Base-by-base conservation (phyloP, 1,139 yeast genomes). In the Blastobotrys arbuscula region DNA sequence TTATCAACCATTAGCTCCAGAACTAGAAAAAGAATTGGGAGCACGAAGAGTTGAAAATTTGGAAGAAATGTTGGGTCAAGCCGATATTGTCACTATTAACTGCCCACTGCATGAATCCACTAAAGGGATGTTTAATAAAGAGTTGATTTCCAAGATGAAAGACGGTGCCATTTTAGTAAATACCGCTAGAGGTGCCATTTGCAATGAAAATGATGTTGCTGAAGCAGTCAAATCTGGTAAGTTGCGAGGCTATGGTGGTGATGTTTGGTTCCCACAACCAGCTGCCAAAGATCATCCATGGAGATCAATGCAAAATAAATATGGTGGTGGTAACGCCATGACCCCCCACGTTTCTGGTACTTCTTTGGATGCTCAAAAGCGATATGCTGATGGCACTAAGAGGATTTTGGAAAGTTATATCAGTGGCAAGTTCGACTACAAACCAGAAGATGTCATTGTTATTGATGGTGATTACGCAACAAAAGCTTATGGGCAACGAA, bases 171-270 rank as follows among this genome's bases (percentile, higher is more conserved):
- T 83, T 74, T 72, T 84, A 55, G 88, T 85, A 52, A 84, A 85
- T 73, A 85, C 94, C 47, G 94, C 94, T 15, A 78, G 94, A 65
- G 94, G 94, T 53, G 92, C 90, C 46, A 83, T 84, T 55, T 77
- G 84, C 65, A 80, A 75, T 49, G 82, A 80, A 44, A 75, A 84
- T 57, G 94, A 80, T 58, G 85, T 84, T 52, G 89, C 89, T 0
- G 90, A 74, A 16, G 92, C 92, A 0, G 76, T 84, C 45, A 64
- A 74, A 49, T 70, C 79, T 37, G 94, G 94, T 45, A 84, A 82
- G 59, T 67, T 84, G 53, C 73, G 82, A 56, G 90, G 92, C 44
- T 84, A 84, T 62, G 92, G 90, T 59, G 94, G 94, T 59, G 94
- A 84, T 65, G 94, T 85, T 44, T 84, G 92, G 88, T 77, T 64